A percentile compares a stretch with the other conserved stretches of the same genome.
Conservation (phyloP, 2,329 filamentous ascomycete species). For the Fusarium hostae region DNA sequence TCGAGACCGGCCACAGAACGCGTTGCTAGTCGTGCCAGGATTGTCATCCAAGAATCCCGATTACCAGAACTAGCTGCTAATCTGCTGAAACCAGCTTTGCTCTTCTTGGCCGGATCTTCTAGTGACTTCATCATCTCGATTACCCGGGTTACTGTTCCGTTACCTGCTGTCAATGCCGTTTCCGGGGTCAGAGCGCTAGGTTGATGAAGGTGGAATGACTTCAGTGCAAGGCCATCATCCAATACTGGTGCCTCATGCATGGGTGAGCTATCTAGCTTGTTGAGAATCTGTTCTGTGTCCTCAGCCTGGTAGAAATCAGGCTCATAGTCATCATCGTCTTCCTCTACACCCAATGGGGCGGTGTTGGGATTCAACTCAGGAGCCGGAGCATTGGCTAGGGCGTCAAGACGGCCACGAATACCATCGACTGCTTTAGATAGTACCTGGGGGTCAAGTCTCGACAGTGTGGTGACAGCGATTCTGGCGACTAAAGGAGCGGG, state of each 20-base stretch:
- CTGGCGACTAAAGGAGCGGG: conserved; percentile 79
- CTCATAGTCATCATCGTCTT: conserved; percentile 90
- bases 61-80: conserved; percentile 87
- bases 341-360: conserved; percentile 72
- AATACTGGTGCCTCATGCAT: conserved; percentile 54
- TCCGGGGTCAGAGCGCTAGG: conserved; percentile 79
- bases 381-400: conserved; percentile 58
- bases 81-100: conserved; percentile 80
- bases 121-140: conserved; percentile 80
- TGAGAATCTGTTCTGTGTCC: conserved; percentile 79
- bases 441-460: conserved; percentile 74
- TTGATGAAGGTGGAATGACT: conserved; percentile 81
- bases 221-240: conserved; percentile 68
- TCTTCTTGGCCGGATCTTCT: conserved; percentile 73
- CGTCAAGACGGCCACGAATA: conserved; percentile 62
- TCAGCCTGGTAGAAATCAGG: conserved; percentile 84
- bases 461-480: conserved; percentile 83
- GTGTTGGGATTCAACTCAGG: conserved; percentile 66
- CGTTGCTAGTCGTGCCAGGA: conserved; percentile 87
- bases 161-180: conserved; percentile 78
- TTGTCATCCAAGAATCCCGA: conserved; percentile 89
- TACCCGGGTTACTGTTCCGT: conserved; percentile 78
- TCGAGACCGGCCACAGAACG: conserved; percentile 79
- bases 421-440: conserved; percentile 79
- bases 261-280: conserved; percentile 79